Evolutionary conservation across 768 basidiomycete species (phyloP).

Genomic region (Panaeolus cyanescens): DNA sequence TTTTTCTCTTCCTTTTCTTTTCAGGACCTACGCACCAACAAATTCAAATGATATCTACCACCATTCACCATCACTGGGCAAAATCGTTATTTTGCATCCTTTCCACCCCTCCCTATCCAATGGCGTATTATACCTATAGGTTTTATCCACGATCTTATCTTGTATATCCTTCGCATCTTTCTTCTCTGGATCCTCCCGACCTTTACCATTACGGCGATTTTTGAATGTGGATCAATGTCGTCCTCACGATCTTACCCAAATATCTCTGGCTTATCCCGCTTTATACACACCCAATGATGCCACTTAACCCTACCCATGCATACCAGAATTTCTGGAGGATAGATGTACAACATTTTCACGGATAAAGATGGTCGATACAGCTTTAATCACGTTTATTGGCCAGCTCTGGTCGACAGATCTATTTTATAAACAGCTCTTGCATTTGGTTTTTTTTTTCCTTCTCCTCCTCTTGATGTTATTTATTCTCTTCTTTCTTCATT

Average conservation of each 20-base stretch:
- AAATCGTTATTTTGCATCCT: background rate
- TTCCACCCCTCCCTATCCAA: background rate
- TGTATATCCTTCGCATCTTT: background rate
- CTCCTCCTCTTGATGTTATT: background rate
- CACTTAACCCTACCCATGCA: background rate
- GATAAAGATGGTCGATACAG: background rate
- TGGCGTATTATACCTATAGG: constrained; percentile 2
- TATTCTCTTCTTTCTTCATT: background rate
- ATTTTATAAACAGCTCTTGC: background rate
- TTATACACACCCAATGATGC: background rate
- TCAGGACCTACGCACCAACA: background rate
- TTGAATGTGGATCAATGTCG: background rate
- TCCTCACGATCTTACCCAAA: background rate
- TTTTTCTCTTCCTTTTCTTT: constrained; percentile 5
- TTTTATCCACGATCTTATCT: background rate
- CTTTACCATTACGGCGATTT: background rate
- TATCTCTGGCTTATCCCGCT: background rate
- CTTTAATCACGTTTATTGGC: no score
- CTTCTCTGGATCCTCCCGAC: background rate
- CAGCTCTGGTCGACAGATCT: background rate
- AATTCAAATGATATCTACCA: background rate
- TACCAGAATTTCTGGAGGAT: background rate
- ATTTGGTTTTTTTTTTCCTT: background rate
- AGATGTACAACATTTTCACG: background rate
- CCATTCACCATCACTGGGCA: background rate